These are phyloP conservation scores for Carex littledalei DNA, from an alignment of 176 grass and related monocot genomes.

Conservation along the genomic window DNA sequence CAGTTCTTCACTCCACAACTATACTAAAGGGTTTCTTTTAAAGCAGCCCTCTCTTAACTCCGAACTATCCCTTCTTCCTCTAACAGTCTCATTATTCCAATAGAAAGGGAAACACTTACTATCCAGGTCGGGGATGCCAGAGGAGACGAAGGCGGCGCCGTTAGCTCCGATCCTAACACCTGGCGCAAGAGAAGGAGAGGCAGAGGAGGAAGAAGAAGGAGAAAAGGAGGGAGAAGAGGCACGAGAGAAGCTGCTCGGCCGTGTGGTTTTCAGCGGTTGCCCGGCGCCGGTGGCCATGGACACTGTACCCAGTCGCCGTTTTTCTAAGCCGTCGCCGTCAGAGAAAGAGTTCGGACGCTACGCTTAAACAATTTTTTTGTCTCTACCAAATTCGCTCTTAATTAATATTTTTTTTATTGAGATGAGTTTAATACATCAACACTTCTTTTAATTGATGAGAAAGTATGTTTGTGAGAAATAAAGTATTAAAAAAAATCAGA, in stretches of 20 bases:
- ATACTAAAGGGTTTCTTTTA: background rate
- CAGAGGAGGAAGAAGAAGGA: background rate
- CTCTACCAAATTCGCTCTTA: too few species aligned
- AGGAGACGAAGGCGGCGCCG: constrained; percentile 57
- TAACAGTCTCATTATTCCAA: background rate
- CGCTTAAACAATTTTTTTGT: too few species aligned
- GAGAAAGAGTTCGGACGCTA: background rate
- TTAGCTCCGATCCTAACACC: constrained; percentile 59
- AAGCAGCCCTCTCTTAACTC: background rate
- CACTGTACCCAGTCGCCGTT: background rate
- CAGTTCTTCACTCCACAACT: background rate
- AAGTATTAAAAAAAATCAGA: too few species aligned
- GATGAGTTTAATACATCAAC: too few species aligned
- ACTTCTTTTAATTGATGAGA: too few species aligned
- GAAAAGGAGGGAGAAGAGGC: constrained; percentile 10
- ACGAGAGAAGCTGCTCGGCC: constrained; percentile 71
- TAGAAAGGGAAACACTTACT: constrained; percentile 32
- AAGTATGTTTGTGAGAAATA: too few species aligned
- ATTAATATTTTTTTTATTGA: too few species aligned
- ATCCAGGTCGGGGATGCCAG: constrained; percentile 86
- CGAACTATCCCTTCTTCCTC: background rate
- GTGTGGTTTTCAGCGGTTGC: constrained; percentile 20
- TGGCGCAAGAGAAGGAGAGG: constrained; percentile 7
- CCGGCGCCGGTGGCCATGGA: constrained; percentile 20
- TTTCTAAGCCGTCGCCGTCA: background rate